Evolutionary conservation across 768 basidiomycete genomes (phyloP).

Genomic region (Suillus cothurnatus): DNA sequence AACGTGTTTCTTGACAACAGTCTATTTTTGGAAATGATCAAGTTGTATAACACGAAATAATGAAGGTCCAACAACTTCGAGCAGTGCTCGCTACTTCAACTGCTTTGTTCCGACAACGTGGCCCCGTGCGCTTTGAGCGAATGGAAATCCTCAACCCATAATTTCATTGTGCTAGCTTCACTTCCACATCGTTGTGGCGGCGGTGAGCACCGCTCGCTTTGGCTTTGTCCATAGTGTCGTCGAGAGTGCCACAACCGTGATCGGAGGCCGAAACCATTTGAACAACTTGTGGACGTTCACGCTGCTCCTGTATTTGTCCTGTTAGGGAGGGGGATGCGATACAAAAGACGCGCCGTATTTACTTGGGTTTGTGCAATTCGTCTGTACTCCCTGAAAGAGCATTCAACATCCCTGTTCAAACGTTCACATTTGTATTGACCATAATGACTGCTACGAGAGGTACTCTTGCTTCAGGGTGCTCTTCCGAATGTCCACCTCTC

Average conservation of each 20-base stretch:
- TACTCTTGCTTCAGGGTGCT: neutral
- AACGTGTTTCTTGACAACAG: slow-evolving; percentile 11
- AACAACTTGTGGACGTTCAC: slow-evolving; percentile 9
- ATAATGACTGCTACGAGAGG: slow-evolving; percentile 11
- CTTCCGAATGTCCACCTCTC: slow-evolving; percentile 3
- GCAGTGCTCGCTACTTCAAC: slow-evolving; percentile 4
- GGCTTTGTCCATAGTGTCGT: slow-evolving; percentile 28
- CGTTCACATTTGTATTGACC: neutral
- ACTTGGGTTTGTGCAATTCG: neutral
- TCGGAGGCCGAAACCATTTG: slow-evolving; percentile 21
- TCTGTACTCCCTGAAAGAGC: neutral
- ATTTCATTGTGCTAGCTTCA: slow-evolving; percentile 8
- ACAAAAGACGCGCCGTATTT: slow-evolving; percentile 20
- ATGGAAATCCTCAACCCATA: slow-evolving; percentile 11
- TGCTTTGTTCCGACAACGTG: slow-evolving; percentile 26
- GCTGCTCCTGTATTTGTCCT: slow-evolving; percentile 13
- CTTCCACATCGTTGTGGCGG: slow-evolving; percentile 19
- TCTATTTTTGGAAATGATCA: slow-evolving; percentile 16
- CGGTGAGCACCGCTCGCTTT: slow-evolving; percentile 22
- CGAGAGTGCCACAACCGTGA: slow-evolving; percentile 9
- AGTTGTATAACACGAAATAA: slow-evolving; percentile 2
- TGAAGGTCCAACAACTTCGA: neutral
- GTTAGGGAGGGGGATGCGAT: slow-evolving; percentile 10
- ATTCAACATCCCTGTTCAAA: neutral
- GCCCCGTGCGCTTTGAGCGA: slow-evolving; percentile 6